Base-by-base conservation (phyloP, 768 basidiomycete species). In the Daedalea quercina region DNA sequence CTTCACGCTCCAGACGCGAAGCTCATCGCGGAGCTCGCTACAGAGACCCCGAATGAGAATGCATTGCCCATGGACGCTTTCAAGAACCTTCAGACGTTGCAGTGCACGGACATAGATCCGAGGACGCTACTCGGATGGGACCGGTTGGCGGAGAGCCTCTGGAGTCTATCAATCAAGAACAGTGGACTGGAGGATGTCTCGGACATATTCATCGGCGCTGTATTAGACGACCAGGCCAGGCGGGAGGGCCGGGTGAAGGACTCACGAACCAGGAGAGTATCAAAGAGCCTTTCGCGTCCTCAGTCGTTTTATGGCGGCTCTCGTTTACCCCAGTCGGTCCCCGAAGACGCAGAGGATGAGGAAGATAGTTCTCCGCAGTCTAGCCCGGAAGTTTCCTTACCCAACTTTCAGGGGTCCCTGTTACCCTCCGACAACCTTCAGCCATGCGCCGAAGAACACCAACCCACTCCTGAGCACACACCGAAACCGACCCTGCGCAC, bases 101-200 rank as follows among this genome's bases (percentile, higher is more conserved):
- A 88, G 61, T 86, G 85, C 54, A 65, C 77, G 20, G 87, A 91
- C 60, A 80, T 94, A 48, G 93, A 95, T 67, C 91, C 93, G 15
- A 77, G 92, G 54, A 75, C 80, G 0, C 63, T 94, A 12, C 70
- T 92, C 9, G 93, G 92, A 2, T 94, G 93, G 91, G 90, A 90
- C 62, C 75, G 76, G 53, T 71, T 94, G 37, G 73, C 87, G 28
- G 80, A 85, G 59, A 77, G 82, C 49, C 70, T 94, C 45, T 71
- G 79, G 55, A 86, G 84, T 61, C 72, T 95, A 65, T 88, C 82
- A 59, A 76, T 94, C 48, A 82, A 76, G 62, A 81, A 81, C 63
- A 88, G 89, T 63, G 92, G 92, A 2, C 59, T 94, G 50, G 85
- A 92, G 65, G 90, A 94, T 59, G 70, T 94, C 37, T 72, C 82